Evolutionary conservation across 164 flowering plant genomes (phyloP), one percentile per base, ranked within the genome.

Genomic region (Vitis rupestris): DNA sequence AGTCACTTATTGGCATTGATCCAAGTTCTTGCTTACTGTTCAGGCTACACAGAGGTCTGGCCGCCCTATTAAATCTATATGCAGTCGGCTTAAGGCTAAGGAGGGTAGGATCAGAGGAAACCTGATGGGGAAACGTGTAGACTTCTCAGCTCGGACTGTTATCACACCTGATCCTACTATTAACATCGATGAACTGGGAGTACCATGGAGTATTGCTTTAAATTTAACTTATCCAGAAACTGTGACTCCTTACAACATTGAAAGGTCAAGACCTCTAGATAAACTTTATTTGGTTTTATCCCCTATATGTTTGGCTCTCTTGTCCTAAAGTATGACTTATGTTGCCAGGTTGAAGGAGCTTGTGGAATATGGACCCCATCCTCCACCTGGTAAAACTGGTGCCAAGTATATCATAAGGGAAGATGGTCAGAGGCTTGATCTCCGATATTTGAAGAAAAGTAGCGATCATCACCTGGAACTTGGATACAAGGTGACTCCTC

Each of bases 351-450:
- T 96, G 86, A 96, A 96, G 83, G 99, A 96, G 80, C 97, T 96
- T 79, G 99, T 96, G 50, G 99, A 96, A 66, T 78, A 93, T 86
- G 99, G 99, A n/a, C 98, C 99, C 37, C 98, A 96, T 88, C 99
- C 99, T 47, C 99, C 99, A 59, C 95, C 97, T 65, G 99, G 99
- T 6, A 96, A 96, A 84, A 93, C 99, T 67, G 99, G 99, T 68
- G 99, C 99, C 58, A 96, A 88, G 82, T 96, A 93, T 72, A 96
- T 96, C 61, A 96, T 96, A 64, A 84, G 99, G 70, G 97, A 96
- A 76, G 99, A 93, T 78, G 98, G 99, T 1, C 99, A 96, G 75
- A 82, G 99, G 83, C 97, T 96, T 71, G 99, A 96, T 84, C 99
- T 96, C 61, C 90, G 99, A 19, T 96, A 90, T 75, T 76, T 96